Evolutionary conservation across 2,329 filamentous ascomycete genomes (phyloP).

Genomic region (Aspergillus neotritici): DNA sequence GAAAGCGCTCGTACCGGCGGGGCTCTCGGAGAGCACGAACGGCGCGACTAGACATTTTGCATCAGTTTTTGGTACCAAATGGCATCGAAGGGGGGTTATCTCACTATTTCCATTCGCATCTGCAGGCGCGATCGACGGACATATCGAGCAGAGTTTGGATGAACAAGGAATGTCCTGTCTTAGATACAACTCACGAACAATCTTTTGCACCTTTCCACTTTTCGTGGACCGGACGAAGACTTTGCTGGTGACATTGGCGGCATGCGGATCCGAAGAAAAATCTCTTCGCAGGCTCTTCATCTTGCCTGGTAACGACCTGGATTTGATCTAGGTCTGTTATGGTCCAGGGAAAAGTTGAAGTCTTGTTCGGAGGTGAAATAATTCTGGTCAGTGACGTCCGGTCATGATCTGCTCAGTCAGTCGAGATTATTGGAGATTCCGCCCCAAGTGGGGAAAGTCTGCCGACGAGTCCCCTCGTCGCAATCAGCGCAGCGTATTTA

Average conservation of each 20-base stretch:
- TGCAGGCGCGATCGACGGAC: slow-evolving; percentile 66
- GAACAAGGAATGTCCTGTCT: slow-evolving; percentile 97
- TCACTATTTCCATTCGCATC: slow-evolving; percentile 73
- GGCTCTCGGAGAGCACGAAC: slow-evolving; percentile 83
- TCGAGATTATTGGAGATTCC: slow-evolving; percentile 11
- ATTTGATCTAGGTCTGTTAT: slow-evolving; percentile 3
- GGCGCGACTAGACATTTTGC: slow-evolving; percentile 55
- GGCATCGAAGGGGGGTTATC: slow-evolving; percentile 7
- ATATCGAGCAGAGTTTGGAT: slow-evolving; percentile 75
- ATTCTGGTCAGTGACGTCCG: slow-evolving; percentile 11
- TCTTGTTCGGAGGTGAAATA: slow-evolving; percentile 16
- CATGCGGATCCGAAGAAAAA: slow-evolving; percentile 48
- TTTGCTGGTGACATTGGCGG: slow-evolving; percentile 84
- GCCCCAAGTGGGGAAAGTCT: slow-evolving; percentile 20
- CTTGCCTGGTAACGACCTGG: slow-evolving; percentile 16
- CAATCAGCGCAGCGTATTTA: slow-evolving; percentile 2
- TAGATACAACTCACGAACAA: slow-evolving; percentile 92
- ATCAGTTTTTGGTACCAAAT: slow-evolving; percentile 15
- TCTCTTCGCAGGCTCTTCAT: slow-evolving; percentile 61
- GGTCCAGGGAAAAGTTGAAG: slow-evolving; percentile 3
- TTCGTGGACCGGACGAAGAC: slow-evolving; percentile 91
- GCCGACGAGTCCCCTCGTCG: slow-evolving; percentile 11
- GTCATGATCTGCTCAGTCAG: slow-evolving; percentile 10
- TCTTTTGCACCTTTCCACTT: slow-evolving; percentile 97
- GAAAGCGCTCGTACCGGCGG: slow-evolving; percentile 74